These are phyloP conservation scores for Pythium brachiatum DNA, from an alignment of 352 stramenopile species.

Conservation along the genomic window DNA sequence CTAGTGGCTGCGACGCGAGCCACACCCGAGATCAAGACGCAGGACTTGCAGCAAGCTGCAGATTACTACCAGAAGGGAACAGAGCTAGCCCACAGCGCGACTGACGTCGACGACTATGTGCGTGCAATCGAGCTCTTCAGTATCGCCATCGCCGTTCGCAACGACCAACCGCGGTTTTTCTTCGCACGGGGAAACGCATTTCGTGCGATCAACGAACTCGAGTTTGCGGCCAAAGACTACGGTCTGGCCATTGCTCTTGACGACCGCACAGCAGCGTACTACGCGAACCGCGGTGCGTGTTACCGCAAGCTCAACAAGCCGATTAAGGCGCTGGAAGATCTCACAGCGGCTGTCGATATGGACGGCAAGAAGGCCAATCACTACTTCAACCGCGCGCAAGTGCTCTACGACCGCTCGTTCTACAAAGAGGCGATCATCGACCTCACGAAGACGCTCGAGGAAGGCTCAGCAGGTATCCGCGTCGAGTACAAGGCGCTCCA, in stretches of 20 bases:
- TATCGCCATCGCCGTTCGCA: constrained; percentile 66
- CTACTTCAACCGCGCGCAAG: constrained; percentile 74
- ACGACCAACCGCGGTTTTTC: constrained; percentile 74
- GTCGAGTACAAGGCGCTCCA: constrained; percentile 72
- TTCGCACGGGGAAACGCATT: constrained; percentile 71
- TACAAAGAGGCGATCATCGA: constrained; percentile 70
- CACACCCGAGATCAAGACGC: constrained; percentile 48
- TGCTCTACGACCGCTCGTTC: constrained; percentile 62
- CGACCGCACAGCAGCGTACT: constrained; percentile 67
- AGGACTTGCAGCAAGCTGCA: constrained; percentile 69
- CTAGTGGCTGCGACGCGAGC: constrained; percentile 20
- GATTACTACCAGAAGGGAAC: constrained; percentile 78
- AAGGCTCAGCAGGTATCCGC: constrained; percentile 49
- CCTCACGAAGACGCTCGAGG: constrained; percentile 72
- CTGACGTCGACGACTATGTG: constrained; percentile 57
- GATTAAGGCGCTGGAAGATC: constrained; percentile 56
- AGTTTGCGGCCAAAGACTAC: constrained; percentile 63
- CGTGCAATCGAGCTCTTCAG: constrained; percentile 74
- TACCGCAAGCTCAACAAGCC: constrained; percentile 71
- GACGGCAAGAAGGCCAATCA: constrained; percentile 68
- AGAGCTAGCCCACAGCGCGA: constrained; percentile 58
- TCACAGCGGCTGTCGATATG: constrained; percentile 68
- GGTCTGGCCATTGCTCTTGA: constrained; percentile 55
- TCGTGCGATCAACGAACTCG: constrained; percentile 64
- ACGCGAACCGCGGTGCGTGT: constrained; percentile 64